These are phyloP conservation scores for Chenopodium berlandieri DNA, from an alignment of 148 eudicot genomes.

Conservation along the genomic window DNA sequence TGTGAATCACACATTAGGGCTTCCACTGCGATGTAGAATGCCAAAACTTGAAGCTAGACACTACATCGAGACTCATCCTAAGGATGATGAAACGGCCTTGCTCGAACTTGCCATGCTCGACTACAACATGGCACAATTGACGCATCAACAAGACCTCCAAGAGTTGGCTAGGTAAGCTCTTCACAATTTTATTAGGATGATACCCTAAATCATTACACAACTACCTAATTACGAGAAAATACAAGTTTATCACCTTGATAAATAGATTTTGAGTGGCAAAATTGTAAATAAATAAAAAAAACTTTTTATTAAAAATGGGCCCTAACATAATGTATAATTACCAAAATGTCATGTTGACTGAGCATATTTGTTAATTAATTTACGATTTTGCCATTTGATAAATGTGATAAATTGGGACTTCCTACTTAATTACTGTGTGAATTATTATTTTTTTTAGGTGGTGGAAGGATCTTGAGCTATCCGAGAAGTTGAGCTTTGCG, in stretches of 20 bases:
- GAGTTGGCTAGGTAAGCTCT: conserved; percentile 26
- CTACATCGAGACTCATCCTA: not conserved
- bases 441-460: not conserved
- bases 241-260: no score
- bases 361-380: no score
- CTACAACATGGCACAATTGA: conserved; percentile 22
- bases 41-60: conserved; percentile 17
- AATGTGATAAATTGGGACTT: no score
- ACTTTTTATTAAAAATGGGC: no score
- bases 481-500: conserved; percentile 18
- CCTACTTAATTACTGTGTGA: no score
- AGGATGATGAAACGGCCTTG: not conserved
- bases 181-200: not conserved
- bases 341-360: no score
- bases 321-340: no score
- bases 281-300: no score
- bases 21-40: conserved; percentile 13
- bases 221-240: no score
- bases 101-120: conserved; percentile 29
- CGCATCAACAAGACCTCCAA: conserved; percentile 20
- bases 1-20: conserved; percentile 14
- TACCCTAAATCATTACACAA: not conserved
- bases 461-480: conserved; percentile 19
- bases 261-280: no score
- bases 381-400: no score